Evolutionary conservation across 768 basidiomycete species (phyloP).

Genomic region (Boletus rex-veris): DNA sequence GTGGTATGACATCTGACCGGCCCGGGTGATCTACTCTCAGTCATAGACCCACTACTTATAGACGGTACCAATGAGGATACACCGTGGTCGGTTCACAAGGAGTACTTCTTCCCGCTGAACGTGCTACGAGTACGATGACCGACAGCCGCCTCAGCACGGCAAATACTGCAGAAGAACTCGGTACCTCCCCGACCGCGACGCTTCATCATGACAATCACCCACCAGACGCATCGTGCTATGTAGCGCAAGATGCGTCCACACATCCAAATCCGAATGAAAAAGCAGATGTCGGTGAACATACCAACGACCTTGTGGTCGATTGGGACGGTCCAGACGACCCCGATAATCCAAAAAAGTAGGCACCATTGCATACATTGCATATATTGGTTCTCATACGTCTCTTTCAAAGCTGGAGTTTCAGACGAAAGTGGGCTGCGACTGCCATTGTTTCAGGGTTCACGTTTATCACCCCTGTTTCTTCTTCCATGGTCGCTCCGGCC

Average conservation of each 20-base stretch:
- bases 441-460: slow-evolving; percentile 65
- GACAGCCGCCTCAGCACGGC: background rate
- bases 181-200: slow-evolving; percentile 7
- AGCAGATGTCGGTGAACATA: background rate
- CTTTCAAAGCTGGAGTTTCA: slow-evolving; percentile 50
- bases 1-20: too few relatives aligned
- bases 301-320: slow-evolving; percentile 39
- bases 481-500: slow-evolving; percentile 74
- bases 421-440: slow-evolving; percentile 62
- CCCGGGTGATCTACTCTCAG: background rate
- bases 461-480: slow-evolving; percentile 66
- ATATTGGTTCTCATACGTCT: background rate
- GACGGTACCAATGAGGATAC: background rate
- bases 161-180: background rate
- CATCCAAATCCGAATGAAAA: background rate
- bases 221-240: background rate
- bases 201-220: slow-evolving; percentile 1
- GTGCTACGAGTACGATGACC: background rate
- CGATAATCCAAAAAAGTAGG: slow-evolving; percentile 56
- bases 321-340: slow-evolving; percentile 65
- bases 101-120: background rate
- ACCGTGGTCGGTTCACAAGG: background rate
- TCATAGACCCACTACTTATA: slow-evolving; percentile 6
- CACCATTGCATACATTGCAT: background rate
- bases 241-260: background rate